Evolutionary conservation across 805 yeast species (phyloP).

Genomic region (Yarrowia osloensis): DNA sequence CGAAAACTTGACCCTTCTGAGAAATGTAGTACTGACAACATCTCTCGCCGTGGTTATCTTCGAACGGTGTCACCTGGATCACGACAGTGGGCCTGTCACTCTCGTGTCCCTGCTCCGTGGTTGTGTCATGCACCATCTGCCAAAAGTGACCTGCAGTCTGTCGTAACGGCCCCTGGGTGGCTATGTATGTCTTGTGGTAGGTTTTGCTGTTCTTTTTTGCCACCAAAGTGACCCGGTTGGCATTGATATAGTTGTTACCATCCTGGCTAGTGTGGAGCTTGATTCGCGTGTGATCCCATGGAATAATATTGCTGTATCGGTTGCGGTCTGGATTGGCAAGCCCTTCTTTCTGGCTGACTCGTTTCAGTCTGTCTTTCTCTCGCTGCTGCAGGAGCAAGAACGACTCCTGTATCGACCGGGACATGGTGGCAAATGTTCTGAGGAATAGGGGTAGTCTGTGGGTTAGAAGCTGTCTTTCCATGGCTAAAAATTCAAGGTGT

Average conservation of each 20-base stretch:
- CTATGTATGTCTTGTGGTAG: constrained; percentile 51
- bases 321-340: constrained; percentile 46
- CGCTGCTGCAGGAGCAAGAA: neutral
- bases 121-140: constrained; percentile 57
- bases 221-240: constrained; percentile 64
- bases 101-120: constrained; percentile 47
- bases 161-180: constrained; percentile 84
- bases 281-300: constrained; percentile 65
- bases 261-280: constrained; percentile 39
- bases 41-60: constrained; percentile 66
- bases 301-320: constrained; percentile 63
- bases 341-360: constrained; percentile 17
- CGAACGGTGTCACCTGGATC: constrained; percentile 74
- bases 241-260: constrained; percentile 73
- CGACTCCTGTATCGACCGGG: neutral
- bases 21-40: constrained; percentile 71
- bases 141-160: constrained; percentile 82
- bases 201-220: constrained; percentile 33
- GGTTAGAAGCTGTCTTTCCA: constrained; percentile 2
- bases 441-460: neutral
- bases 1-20: neutral
- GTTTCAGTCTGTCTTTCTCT: neutral
- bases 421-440: neutral
- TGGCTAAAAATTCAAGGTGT: neutral
- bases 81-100: constrained; percentile 65